Evolutionary conservation across 306 rosid genomes (phyloP), one percentile per base, ranked within the genome.

Genomic region (Lathyrus sativus): DNA sequence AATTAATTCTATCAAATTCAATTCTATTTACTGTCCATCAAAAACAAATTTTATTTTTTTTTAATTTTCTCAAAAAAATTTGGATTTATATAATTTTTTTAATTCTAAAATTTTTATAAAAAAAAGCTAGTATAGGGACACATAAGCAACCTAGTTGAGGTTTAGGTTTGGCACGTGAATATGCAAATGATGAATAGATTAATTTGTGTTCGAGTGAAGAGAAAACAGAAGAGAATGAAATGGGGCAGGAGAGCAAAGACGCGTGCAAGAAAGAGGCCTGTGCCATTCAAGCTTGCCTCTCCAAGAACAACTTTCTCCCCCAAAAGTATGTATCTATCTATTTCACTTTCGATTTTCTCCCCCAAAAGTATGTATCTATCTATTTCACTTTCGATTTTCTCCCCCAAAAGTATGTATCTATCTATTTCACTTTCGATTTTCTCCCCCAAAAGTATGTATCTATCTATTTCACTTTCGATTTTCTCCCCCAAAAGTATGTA

Each of bases 261-360:
- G 88, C 97, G 17, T 93, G 96, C 89, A 93, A 90, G 91, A 90
- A 90, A 82, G 85, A 93, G 79, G 97, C 98, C 4, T 93, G 98
- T 81, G 82, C 82, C 61, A 93, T 90, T 77, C 98, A 90, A 86
- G 89, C 96, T 49, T 93, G 98, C 62, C 91, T 93, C 80, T 77
- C 97, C 76, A 90, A 90, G 79, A 93, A 88, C 53, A 84, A 85
- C 67, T 90, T 93, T 70, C 79, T 82, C 31, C 67, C 97, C 7
- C 90, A 88, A 22, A 90, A 74, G 99, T 92, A 75, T 11, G 73
- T 60, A 4, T 24, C 26, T 92, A 75, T 11, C 71, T 60, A 4
- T 24, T 2, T 24, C 26, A 24, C 26, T 24, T 24, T 24, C 26
- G 26, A 24, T 24, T 24, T 19, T 19, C 22, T 19, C 22, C 67